Evolutionary conservation across 2,329 filamentous ascomycete genomes (phyloP), one percentile per base, ranked within the genome.

Genomic region (Phaeomoniella chlamydospora): DNA sequence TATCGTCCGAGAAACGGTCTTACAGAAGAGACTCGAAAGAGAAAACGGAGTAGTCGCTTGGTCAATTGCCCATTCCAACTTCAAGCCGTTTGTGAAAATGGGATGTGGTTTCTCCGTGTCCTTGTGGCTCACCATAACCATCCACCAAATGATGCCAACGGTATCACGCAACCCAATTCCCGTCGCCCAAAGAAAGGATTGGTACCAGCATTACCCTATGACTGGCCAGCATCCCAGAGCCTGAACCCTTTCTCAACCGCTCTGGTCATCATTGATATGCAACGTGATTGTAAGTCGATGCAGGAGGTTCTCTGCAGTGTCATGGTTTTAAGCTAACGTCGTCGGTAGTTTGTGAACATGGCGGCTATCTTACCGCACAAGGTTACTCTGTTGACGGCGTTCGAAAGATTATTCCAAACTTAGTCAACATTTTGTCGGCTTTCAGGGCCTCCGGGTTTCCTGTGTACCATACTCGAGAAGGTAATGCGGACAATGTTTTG

Each of bases 241-340:
- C 53, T 65, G 30, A 57, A 55, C 3, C 57, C 60, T 15, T 60
- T 57, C 39, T 64, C 58, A 4, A 64, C 61, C 16, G 62, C 61
- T 0, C 46, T 65, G 30, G 57, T 65, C 15, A 51, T 65, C 9
- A 59, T 65, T 39, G 62, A 65, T 42, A 65, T 65, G 62, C 62
- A 65, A 41, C 57, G 60, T 35, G 62, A 65, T 44, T 64, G 61
- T 64, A 45, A 37, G 58, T 49, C 19, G 39, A 9, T 36, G n/a
- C n/a, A n/a, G n/a, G n/a, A n/a, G n/a, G 14, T 19, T 14, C 11
- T 14, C 16, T 29, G 18, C 31, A 35, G 34, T 15, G 29, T 32
- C 9, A 12, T 31, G 5, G 18, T 35, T 33, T 15, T 29, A 32
- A 17, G 38, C 44, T 34, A 45, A 31, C 31, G 17, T n/a, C 10